Percentiles rank a stretch among this genome's conserved stretches.
Conservation (phyloP, 2,329 filamentous ascomycete genomes). For the Cytospora chrysosperma region DNA sequence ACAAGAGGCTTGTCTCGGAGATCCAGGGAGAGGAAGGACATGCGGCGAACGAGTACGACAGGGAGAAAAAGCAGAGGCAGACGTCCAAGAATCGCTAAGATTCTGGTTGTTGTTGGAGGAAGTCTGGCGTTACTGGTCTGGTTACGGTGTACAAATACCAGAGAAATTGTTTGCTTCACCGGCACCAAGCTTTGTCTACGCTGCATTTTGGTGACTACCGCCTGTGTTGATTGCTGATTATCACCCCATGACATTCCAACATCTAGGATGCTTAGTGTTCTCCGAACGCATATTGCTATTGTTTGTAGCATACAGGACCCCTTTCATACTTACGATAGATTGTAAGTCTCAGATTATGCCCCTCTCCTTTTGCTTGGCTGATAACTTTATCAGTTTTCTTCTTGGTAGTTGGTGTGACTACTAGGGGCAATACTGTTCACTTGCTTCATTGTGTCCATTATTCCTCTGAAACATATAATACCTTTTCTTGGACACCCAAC, state of each 20-base stretch:
- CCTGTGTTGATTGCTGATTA: neutral
- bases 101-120: neutral
- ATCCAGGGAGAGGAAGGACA: constrained; percentile 92
- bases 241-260: neutral
- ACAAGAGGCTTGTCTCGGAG: constrained; percentile 85
- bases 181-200: neutral
- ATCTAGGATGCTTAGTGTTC: neutral
- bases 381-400: neutral
- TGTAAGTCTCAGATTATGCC: neutral
- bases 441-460: neutral
- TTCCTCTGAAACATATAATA: neutral
- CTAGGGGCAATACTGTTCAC: neutral
- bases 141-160: constrained; percentile 10
- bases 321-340: neutral
- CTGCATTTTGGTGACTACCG: neutral
- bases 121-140: neutral
- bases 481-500: neutral
- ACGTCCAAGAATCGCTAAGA: constrained; percentile 46
- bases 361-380: neutral
- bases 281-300: neutral
- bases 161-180: neutral
- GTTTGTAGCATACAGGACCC: neutral
- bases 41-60: constrained; percentile 85
- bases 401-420: neutral
- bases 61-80: constrained; percentile 76